Conservation (phyloP, 768 basidiomycete species). For the Pulveroboletus ravenelii region DNA sequence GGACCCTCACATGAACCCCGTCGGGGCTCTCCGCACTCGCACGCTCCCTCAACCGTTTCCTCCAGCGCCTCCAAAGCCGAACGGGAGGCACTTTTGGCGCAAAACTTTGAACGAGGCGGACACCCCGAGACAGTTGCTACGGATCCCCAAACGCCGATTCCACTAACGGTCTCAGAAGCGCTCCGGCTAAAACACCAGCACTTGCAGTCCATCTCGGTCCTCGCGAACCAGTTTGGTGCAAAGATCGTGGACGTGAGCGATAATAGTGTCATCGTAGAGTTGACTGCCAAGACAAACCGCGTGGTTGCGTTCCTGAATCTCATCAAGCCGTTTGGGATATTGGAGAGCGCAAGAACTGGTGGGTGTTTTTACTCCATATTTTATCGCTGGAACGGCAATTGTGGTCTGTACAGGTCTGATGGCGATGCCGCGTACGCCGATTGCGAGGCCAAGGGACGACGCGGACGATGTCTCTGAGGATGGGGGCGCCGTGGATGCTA, state of each 20-base stretch:
- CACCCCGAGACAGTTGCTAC: conserved; percentile 29
- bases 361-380: conserved; percentile 19
- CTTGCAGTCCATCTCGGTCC: conserved; percentile 77
- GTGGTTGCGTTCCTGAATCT: conserved; percentile 91
- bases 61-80: conserved; percentile 50
- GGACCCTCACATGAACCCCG: conserved; percentile 81
- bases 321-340: conserved; percentile 89
- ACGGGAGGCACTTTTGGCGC: conserved; percentile 67
- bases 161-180: conserved; percentile 76
- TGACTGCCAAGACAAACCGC: conserved; percentile 86
- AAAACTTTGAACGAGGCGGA: conserved; percentile 68
- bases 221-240: conserved; percentile 86
- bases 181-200: conserved; percentile 88
- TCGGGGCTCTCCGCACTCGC: conserved; percentile 22
- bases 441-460: conserved; percentile 53
- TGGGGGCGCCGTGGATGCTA: conserved; percentile 72
- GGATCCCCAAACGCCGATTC: conserved; percentile 31
- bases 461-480: conserved; percentile 53
- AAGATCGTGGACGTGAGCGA: conserved; percentile 94
- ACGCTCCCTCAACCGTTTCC: conserved; percentile 1
- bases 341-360: conserved; percentile 96
- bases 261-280: conserved; percentile 90
- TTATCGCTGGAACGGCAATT: not conserved
- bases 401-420: conserved; percentile 62
- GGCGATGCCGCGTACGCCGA: conserved; percentile 98